Base-by-base conservation (phyloP, 495 filamentous ascomycete genomes). In the Podospora bellae-mahoneyi region DNA sequence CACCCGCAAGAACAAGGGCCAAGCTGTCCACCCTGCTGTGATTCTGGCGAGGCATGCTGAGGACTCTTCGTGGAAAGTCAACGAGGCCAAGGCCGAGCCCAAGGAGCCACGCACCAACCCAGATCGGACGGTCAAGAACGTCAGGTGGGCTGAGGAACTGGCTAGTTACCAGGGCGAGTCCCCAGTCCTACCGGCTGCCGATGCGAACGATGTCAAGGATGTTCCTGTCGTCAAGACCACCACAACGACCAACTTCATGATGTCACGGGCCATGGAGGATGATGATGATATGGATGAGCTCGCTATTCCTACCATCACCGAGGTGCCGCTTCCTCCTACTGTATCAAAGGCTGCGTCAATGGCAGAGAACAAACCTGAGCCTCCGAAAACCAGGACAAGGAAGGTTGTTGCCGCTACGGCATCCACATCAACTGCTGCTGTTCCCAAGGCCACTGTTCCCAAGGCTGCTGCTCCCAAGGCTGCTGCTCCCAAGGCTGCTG, bases 1-100 rank as follows among this genome's bases (percentile, higher is more conserved):
- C 71, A 88, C 85, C 1, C 79, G 84, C 44, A 85, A 84, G 71
- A 88, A 88, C 74, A 87, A 86, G 73, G 82, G 74, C 62, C 77
- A 72, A 62, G 70, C 79, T 0, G 63, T 78, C 2, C 71, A 59
- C n/a, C 75, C 78, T 9, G 64, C 64, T n/a, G 30, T 75, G 0
- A 68, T 80, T 10, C 70, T 82, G 3, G 69, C 69, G 0, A 68
- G 64, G 32, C 74, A 74, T 62, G 69, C 66, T 1, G 68, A 73
- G 55, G 76, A 77, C 34, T 71, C 73, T 5, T 20, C 61, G 20
- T 74, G 73, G 66, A 64, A 69, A 59, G 75, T 75, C 72, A 74
- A 77, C 39, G 75, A 74, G 65, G 60, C 72, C 26, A 78, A 77
- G 65, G 66, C 69, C 5, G 74, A 78, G 30, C 72, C 73, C 1